These are phyloP conservation scores for Arxiozyma bovina DNA, from an alignment of 1,139 yeast species.

Conservation along the genomic window DNA sequence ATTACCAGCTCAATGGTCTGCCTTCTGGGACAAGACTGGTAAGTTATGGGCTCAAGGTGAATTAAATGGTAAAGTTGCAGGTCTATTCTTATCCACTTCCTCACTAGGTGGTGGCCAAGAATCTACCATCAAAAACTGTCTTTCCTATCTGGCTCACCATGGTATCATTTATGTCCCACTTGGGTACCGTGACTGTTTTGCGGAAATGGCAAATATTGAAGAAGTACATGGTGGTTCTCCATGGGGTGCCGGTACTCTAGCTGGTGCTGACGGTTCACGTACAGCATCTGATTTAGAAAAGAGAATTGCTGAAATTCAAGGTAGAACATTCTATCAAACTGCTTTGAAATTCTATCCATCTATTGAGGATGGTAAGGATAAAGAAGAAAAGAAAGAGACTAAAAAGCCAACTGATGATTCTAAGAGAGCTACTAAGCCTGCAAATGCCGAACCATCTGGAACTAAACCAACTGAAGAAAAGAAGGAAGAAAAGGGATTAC, in stretches of 20 bases:
- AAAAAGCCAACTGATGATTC: background rate
- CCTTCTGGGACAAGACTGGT: constrained; percentile 56
- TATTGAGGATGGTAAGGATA: constrained; percentile 1
- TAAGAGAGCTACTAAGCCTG: constrained; percentile 5
- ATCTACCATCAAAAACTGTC: constrained; percentile 41
- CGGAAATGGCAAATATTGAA: constrained; percentile 43
- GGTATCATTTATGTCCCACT: constrained; percentile 56
- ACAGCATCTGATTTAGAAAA: constrained; percentile 50
- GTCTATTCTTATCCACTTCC: constrained; percentile 48
- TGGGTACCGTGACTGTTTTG: constrained; percentile 46
- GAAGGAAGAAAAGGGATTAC: constrained; percentile 11
- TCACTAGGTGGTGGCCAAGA: constrained; percentile 66
- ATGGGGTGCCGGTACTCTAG: constrained; percentile 66
- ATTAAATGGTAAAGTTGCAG: constrained; percentile 49
- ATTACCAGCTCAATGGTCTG: constrained; percentile 55
- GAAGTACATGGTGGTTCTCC: constrained; percentile 68
- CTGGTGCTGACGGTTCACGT: constrained; percentile 63
- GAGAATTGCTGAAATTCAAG: constrained; percentile 55
- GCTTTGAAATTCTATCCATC: constrained; percentile 18
- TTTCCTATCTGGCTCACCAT: constrained; percentile 50
- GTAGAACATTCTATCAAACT: constrained; percentile 50
- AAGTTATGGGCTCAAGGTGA: constrained; percentile 54
- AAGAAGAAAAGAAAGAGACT: constrained; percentile 1
- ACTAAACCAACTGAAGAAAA: constrained; percentile 9
- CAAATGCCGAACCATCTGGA: constrained; percentile 2